Conservation (phyloP, 2,329 filamentous ascomycete genomes). For the Penicillium sp. region DNA sequence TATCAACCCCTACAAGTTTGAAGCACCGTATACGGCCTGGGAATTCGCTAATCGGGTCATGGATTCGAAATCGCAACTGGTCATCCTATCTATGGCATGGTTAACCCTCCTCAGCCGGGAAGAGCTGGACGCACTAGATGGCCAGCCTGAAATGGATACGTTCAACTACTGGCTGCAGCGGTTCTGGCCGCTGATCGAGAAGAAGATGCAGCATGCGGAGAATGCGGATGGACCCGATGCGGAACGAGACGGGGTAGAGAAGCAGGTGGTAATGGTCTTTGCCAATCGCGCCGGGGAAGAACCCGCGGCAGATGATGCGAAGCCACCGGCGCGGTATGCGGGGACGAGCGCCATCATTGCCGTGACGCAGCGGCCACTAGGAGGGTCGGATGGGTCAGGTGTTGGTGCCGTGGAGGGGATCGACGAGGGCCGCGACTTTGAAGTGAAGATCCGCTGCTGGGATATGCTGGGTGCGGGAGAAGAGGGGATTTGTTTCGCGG, state of each 20-base stretch:
- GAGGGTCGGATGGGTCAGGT: constrained; percentile 15
- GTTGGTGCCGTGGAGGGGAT: constrained; percentile 19
- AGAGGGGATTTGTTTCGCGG: constrained; percentile 52
- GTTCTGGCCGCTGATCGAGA: constrained; percentile 56
- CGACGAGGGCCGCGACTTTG: constrained; percentile 26
- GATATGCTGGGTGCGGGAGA: constrained; percentile 49
- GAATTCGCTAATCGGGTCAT: constrained; percentile 64
- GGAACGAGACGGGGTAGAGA: constrained; percentile 9
- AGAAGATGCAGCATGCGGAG: constrained; percentile 32
- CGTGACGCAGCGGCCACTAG: constrained; percentile 33
- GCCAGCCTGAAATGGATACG: constrained; percentile 61
- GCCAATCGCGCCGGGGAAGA: constrained; percentile 53
- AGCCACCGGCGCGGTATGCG: constrained; percentile 50
- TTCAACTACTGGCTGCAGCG: constrained; percentile 67
- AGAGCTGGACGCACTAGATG: constrained; percentile 50
- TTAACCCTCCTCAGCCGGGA: constrained; percentile 55
- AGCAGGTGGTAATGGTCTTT: constrained; percentile 50
- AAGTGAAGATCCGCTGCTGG: constrained; percentile 50
- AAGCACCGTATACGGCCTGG: constrained; percentile 61
- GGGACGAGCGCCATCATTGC: constrained; percentile 53
- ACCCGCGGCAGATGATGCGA: constrained; percentile 36
- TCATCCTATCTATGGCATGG: constrained; percentile 69
- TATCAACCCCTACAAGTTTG: constrained; percentile 67
- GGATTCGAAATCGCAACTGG: constrained; percentile 52
- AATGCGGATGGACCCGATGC: constrained; percentile 30